Conservation (phyloP, 768 basidiomycete genomes). For the Asterophora parasitica region DNA sequence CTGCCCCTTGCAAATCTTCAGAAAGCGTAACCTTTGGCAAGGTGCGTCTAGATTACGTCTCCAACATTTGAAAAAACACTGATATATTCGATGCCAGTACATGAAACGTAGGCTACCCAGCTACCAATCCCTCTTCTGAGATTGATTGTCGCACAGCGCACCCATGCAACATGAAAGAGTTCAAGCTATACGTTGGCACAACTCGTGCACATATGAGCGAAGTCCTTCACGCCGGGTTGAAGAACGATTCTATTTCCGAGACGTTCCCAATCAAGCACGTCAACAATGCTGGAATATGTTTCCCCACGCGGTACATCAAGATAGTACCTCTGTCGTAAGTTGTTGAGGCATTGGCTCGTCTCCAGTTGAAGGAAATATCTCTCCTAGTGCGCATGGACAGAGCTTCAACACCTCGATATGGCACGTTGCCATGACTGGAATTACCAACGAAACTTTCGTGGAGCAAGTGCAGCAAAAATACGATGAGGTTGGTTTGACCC, state of each 20-base stretch:
- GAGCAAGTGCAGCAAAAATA: constrained; percentile 47
- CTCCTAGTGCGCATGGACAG: constrained; percentile 57
- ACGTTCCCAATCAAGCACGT: constrained; percentile 55
- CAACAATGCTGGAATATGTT: constrained; percentile 51
- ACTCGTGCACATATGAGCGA: constrained; percentile 64
- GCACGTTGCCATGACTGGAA: constrained; percentile 62
- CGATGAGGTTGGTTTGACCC: constrained; percentile 51
- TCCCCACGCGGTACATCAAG: constrained; percentile 69
- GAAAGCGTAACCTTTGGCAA: constrained; percentile 80
- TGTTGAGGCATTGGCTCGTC: neutral
- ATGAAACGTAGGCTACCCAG: constrained; percentile 31
- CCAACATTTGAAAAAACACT: neutral
- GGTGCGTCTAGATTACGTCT: constrained; percentile 32
- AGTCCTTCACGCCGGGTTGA: constrained; percentile 56
- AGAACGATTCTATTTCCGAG: constrained; percentile 62
- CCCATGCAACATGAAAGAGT: constrained; percentile 83
- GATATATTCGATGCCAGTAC: constrained; percentile 26
- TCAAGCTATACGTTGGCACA: constrained; percentile 65
- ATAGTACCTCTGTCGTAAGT: constrained; percentile 72
- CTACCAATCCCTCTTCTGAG: neutral
- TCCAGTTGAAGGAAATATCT: neutral
- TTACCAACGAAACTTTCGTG: constrained; percentile 52
- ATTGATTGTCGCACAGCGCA: constrained; percentile 45
- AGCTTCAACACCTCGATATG: constrained; percentile 80
- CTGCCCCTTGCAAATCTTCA: constrained; percentile 18